These are phyloP conservation scores for Drechslerella coelobrocha DNA, from an alignment of 2,329 filamentous ascomycete species.

Conservation along the genomic window DNA sequence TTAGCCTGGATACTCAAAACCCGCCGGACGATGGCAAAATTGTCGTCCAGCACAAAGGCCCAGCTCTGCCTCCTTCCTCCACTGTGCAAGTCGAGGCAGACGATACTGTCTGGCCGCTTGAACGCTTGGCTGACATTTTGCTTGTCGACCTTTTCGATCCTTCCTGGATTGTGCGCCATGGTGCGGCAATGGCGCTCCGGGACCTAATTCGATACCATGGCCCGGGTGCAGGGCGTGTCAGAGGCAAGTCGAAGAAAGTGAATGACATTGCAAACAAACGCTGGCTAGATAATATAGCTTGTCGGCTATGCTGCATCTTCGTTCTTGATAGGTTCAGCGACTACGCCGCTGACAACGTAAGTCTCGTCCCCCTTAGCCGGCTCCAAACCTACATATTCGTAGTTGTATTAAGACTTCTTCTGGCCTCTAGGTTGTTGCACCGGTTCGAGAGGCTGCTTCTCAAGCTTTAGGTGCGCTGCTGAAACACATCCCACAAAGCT, in stretches of 20 bases:
- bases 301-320: conserved; percentile 89
- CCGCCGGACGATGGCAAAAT: conserved; percentile 90
- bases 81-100: conserved; percentile 87
- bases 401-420: neutral
- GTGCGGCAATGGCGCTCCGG: conserved; percentile 90
- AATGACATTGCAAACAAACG: conserved; percentile 80
- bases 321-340: conserved; percentile 98
- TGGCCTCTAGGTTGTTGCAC: conserved; percentile 73
- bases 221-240: conserved; percentile 78
- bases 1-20: conserved; percentile 79
- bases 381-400: conserved; percentile 10
- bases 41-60: conserved; percentile 93
- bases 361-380: conserved; percentile 6
- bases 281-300: conserved; percentile 95
- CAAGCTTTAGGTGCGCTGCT: conserved; percentile 90
- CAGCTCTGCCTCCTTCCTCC: conserved; percentile 66
- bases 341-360: conserved; percentile 85
- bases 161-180: conserved; percentile 94
- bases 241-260: conserved; percentile 72
- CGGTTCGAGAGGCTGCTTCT: conserved; percentile 92
- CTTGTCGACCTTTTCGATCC: conserved; percentile 92
- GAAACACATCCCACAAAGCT: conserved; percentile 78
- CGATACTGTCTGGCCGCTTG: conserved; percentile 89
- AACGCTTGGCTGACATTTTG: conserved; percentile 90
- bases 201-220: conserved; percentile 92